Conservation (phyloP, 1,284 basidiomycete genomes). For the Ustilago trichophora region DNA sequence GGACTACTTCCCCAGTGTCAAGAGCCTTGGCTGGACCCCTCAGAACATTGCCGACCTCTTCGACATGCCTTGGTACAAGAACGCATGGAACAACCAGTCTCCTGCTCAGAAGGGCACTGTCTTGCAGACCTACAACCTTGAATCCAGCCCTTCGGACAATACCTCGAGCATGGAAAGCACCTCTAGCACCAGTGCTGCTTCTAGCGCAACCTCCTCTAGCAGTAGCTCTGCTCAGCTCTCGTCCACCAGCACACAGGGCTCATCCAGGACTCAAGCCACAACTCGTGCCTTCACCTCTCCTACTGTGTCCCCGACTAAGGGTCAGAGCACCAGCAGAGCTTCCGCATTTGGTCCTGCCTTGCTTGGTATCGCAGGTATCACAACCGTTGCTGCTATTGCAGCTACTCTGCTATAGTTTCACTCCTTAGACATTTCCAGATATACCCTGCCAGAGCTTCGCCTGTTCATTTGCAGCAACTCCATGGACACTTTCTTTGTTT, state of each 20-base stretch:
- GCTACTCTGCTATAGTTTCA: conserved; percentile 6
- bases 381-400: conserved; percentile 11
- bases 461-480: background rate
- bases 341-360: conserved; percentile 12
- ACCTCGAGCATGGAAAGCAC: background rate
- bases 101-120: conserved; percentile 24
- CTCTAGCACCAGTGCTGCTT: background rate
- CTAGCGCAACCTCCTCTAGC: background rate
- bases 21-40: conserved; percentile 74
- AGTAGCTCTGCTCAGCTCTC: background rate
- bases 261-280: background rate
- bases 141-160: background rate
- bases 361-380: conserved; percentile 8
- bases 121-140: conserved; percentile 23
- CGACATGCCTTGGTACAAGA: conserved; percentile 51
- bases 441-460: conserved; percentile 3
- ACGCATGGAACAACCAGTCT: conserved; percentile 29
- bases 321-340: conserved; percentile 7
- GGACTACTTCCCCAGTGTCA: conserved; percentile 74
- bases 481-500: conserved; percentile 9
- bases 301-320: background rate
- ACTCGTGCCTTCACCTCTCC: conserved; percentile 5
- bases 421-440: background rate
- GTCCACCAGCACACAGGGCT: conserved; percentile 1
- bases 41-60: conserved; percentile 40